Conservation (phyloP, 2,329 filamentous ascomycete genomes). For the Metarhizium guizhouense region DNA sequence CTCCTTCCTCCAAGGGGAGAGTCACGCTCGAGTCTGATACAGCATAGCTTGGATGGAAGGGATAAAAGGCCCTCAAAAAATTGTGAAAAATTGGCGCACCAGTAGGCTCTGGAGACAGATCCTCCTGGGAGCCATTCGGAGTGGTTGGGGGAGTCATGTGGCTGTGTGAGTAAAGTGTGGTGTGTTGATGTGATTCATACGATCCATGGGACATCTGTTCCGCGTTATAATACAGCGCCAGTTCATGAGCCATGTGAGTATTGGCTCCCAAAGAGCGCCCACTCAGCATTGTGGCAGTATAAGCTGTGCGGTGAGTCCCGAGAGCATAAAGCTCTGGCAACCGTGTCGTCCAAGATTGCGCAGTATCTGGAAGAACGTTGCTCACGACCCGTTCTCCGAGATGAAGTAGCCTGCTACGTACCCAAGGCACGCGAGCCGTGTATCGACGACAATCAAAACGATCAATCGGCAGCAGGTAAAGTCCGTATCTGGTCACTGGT, state of each 20-base stretch:
- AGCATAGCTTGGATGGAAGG: constrained; percentile 72
- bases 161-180: constrained; percentile 36
- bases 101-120: constrained; percentile 33
- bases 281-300: constrained; percentile 27
- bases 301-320: constrained; percentile 13
- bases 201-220: constrained; percentile 20
- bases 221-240: constrained; percentile 36
- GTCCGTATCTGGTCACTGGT: no score
- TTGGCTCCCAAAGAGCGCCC: constrained; percentile 44
- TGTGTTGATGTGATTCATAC: constrained; percentile 20
- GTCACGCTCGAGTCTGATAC: constrained; percentile 82
- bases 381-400: background rate
- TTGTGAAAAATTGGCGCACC: constrained; percentile 73
- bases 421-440: background rate
- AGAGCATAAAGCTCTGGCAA: constrained; percentile 19
- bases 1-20: constrained; percentile 78
- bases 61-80: constrained; percentile 89
- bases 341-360: background rate
- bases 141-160: constrained; percentile 74
- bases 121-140: constrained; percentile 59
- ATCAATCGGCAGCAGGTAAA: background rate
- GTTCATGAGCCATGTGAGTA: constrained; percentile 52
- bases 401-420: background rate
- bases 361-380: background rate
- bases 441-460: background rate